Conservation (phyloP, 805 yeast species). For the Suhomyces sp. region DNA sequence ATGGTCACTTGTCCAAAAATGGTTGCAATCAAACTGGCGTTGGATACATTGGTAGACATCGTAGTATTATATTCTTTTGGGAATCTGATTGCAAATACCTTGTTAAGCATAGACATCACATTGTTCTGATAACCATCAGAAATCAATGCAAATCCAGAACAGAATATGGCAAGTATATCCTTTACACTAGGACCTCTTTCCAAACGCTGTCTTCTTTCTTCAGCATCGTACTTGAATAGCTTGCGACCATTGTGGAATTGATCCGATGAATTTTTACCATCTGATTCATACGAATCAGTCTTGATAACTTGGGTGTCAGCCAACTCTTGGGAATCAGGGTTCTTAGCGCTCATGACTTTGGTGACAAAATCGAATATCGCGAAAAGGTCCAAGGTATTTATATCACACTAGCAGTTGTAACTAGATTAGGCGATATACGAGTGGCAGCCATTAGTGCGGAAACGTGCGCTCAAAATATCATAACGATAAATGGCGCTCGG, state of each 20-base stretch:
- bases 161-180: slow-evolving; percentile 47
- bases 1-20: slow-evolving; percentile 66
- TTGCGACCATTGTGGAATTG: slow-evolving; percentile 1
- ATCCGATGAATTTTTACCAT: not conserved
- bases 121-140: slow-evolving; percentile 78
- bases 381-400: not conserved
- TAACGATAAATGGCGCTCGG: not conserved
- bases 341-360: not conserved
- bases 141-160: slow-evolving; percentile 73
- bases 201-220: slow-evolving; percentile 28
- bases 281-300: slow-evolving; percentile 1
- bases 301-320: not conserved
- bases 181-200: slow-evolving; percentile 21
- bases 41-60: slow-evolving; percentile 64
- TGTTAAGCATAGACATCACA: slow-evolving; percentile 67
- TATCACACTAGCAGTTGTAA: not conserved
- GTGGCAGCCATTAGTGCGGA: not conserved
- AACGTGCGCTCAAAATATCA: not conserved
- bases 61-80: slow-evolving; percentile 43
- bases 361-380: not conserved
- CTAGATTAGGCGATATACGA: not conserved
- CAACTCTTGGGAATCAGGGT: not conserved
- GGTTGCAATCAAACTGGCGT: slow-evolving; percentile 66
- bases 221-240: slow-evolving; percentile 32
- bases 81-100: slow-evolving; percentile 48